Conservation (phyloP, 2,329 filamentous ascomycete genomes). For the Fusarium siculi region DNA sequence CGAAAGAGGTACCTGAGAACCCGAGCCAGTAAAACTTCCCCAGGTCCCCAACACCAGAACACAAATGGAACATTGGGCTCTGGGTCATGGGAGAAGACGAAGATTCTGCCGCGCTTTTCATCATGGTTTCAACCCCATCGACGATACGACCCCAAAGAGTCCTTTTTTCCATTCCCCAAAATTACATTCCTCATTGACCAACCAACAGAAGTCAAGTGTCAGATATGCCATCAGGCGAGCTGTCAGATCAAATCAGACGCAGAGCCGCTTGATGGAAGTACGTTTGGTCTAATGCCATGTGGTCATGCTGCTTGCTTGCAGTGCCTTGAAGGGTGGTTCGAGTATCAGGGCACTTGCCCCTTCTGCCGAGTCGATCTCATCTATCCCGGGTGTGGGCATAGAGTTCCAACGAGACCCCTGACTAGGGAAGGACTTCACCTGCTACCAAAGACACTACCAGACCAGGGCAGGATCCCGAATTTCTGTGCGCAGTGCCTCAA, state of each 20-base stretch:
- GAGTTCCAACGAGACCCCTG: constrained; percentile 40
- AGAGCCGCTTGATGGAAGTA: constrained; percentile 22
- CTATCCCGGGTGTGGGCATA: constrained; percentile 47
- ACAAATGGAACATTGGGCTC: not conserved
- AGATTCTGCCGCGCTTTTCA: constrained; percentile 10
- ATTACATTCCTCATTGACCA: constrained; percentile 44
- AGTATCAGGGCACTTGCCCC: constrained; percentile 43
- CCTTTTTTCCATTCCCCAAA: constrained; percentile 44
- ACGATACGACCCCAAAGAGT: constrained; percentile 30
- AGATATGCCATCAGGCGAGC: constrained; percentile 41
- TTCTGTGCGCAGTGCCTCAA: constrained; percentile 35
- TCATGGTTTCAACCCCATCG: constrained; percentile 36
- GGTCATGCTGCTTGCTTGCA: constrained; percentile 48
- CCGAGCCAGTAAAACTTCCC: not conserved
- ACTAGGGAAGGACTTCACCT: constrained; percentile 45
- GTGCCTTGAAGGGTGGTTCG: constrained; percentile 47
- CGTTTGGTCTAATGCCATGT: constrained; percentile 49
- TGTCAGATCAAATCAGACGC: constrained; percentile 32
- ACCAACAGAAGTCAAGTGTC: constrained; percentile 38
- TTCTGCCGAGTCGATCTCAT: constrained; percentile 48
- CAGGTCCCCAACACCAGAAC: not conserved
- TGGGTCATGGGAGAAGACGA: constrained; percentile 18
- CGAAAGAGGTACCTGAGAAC: constrained; percentile 20
- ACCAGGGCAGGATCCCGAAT: constrained; percentile 46
- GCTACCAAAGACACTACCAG: constrained; percentile 48